phyloP scores from a whole-genome alignment of 2,329 filamentous ascomycete genomes.

The Trichoderma pleuroti region DNA sequence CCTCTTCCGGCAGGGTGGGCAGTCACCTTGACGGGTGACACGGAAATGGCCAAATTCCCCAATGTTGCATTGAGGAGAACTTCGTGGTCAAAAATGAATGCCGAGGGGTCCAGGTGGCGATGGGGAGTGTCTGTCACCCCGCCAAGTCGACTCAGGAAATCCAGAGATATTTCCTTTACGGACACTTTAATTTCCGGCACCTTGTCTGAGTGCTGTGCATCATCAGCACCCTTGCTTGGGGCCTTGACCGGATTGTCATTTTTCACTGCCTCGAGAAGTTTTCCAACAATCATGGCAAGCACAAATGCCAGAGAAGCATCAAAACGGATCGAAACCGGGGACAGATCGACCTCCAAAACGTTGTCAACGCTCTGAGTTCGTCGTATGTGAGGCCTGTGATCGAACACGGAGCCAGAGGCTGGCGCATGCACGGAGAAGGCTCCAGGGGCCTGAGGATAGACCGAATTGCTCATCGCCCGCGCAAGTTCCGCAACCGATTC shows the following conservation, averaged over 20 bases:
- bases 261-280: constrained; percentile 46
- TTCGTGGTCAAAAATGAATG: constrained; percentile 44
- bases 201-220: constrained; percentile 20
- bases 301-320: constrained; percentile 56
- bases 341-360: constrained; percentile 48
- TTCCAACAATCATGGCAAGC: constrained; percentile 48
- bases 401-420: constrained; percentile 6
- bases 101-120: constrained; percentile 40
- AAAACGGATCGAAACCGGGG: constrained; percentile 51
- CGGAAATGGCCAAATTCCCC: constrained; percentile 39
- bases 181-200: constrained; percentile 42
- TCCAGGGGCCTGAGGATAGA: constrained; percentile 55
- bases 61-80: constrained; percentile 51
- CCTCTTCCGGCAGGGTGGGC: constrained; percentile 17
- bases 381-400: background rate
- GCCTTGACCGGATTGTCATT: constrained; percentile 21
- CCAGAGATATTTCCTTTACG: constrained; percentile 49
- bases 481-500: constrained; percentile 30
- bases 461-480: constrained; percentile 36
- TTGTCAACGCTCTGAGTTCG: constrained; percentile 22
- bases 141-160: constrained; percentile 53
- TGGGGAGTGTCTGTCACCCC: constrained; percentile 51
- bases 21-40: constrained; percentile 25
- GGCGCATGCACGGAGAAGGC: constrained; percentile 53
- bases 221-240: constrained; percentile 18